These are phyloP conservation scores for Myriosclerotinia duriaeana DNA, from an alignment of 2,329 filamentous ascomycete species.

Conservation along the genomic window DNA sequence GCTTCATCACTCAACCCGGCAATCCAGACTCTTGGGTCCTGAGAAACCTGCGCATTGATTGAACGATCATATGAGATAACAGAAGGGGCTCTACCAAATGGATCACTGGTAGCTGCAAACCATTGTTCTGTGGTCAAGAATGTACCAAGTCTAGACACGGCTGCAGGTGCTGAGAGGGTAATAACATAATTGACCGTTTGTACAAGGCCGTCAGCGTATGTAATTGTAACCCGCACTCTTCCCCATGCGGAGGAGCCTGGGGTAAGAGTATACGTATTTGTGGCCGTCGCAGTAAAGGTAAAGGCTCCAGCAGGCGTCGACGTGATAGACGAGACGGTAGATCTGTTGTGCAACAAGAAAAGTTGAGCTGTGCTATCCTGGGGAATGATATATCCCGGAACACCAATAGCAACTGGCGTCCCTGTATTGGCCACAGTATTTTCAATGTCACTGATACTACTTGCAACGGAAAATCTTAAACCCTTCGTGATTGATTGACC, in stretches of 20 bases:
- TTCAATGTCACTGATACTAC: conserved; percentile 50
- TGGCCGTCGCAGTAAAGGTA: conserved; percentile 37
- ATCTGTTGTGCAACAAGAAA: conserved; percentile 45
- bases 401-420: conserved; percentile 51
- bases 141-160: conserved; percentile 49
- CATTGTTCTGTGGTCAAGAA: conserved; percentile 57
- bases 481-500: conserved; percentile 51
- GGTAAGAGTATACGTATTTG: conserved; percentile 46
- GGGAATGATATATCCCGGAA: conserved; percentile 57
- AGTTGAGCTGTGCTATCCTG: conserved; percentile 49
- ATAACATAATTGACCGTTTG: conserved; percentile 59
- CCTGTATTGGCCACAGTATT: conserved; percentile 46
- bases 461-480: conserved; percentile 51
- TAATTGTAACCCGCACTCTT: conserved; percentile 49
- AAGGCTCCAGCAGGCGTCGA: conserved; percentile 45
- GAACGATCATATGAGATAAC: conserved; percentile 58
- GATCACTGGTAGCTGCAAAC: conserved; percentile 52
- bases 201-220: conserved; percentile 48
- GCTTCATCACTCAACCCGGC: conserved; percentile 60
- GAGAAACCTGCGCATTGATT: conserved; percentile 45
- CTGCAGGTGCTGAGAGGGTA: conserved; percentile 48
- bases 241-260: conserved; percentile 50
- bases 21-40: conserved; percentile 56
- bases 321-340: conserved; percentile 45
- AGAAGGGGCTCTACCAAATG: conserved; percentile 54